phyloP scores from a whole-genome alignment of 2,329 filamentous ascomycete species.

The Fonsecaea pedrosoi region DNA sequence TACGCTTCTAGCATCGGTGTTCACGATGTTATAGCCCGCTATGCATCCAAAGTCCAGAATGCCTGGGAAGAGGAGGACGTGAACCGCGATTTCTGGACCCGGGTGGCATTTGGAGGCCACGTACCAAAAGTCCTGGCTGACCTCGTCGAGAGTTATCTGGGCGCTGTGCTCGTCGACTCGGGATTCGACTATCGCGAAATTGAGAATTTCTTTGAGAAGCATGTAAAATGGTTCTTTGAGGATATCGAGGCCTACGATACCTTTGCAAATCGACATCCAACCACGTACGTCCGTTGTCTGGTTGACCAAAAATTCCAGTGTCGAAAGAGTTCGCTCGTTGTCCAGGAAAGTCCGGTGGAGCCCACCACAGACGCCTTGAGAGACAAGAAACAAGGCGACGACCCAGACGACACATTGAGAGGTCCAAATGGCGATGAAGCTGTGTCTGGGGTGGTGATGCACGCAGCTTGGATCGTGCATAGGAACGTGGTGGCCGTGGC shows the following conservation, averaged over 20 bases:
- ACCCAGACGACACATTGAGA: constrained; percentile 53
- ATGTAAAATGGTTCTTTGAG: constrained; percentile 78
- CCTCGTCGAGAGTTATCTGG: constrained; percentile 85
- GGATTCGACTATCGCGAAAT: constrained; percentile 77
- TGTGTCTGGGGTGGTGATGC: constrained; percentile 51
- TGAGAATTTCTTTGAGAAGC: constrained; percentile 74
- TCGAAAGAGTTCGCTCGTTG: constrained; percentile 57
- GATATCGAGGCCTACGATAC: constrained; percentile 88
- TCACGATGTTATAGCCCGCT: constrained; percentile 48
- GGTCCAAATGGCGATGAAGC: constrained; percentile 52
- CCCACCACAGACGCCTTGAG: constrained; percentile 10
- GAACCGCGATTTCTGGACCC: constrained; percentile 52
- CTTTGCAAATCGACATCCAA: constrained; percentile 85
- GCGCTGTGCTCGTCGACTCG: constrained; percentile 90
- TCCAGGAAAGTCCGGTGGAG: constrained; percentile 37
- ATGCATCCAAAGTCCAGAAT: constrained; percentile 57
- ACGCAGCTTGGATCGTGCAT: constrained; percentile 71
- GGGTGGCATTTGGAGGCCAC: constrained; percentile 42
- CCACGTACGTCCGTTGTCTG: constrained; percentile 71
- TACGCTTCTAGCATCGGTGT: constrained; percentile 49
- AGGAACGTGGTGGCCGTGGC: constrained; percentile 68
- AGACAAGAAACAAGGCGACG: constrained; percentile 37
- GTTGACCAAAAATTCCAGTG: constrained; percentile 73
- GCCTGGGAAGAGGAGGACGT: constrained; percentile 45
- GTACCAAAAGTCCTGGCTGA: constrained; percentile 73